Evolutionary conservation across 2,329 filamentous ascomycete genomes (phyloP).

Genomic region (Scytalidium lignicola): DNA sequence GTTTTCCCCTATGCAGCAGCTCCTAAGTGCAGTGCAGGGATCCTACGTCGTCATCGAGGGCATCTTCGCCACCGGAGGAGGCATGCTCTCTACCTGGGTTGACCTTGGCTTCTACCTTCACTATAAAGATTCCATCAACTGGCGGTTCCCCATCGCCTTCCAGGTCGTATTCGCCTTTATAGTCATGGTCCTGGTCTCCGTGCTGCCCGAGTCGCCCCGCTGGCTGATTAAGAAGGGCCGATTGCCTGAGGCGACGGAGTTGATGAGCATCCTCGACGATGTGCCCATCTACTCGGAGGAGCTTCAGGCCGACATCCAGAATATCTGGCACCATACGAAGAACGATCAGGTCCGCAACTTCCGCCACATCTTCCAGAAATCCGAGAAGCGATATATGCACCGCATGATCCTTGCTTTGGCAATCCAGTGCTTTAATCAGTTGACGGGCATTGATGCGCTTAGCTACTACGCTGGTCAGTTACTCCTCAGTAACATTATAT

Average conservation of each 20-base stretch:
- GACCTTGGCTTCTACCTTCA: conserved; percentile 50
- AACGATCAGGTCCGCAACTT: no score
- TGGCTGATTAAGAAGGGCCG: conserved; percentile 7
- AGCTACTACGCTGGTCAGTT: no score
- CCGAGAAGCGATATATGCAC: conserved; percentile 9
- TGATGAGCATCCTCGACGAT: conserved; percentile 26
- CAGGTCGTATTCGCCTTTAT: conserved; percentile 22
- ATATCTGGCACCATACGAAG: conserved; percentile 41
- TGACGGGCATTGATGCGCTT: no score
- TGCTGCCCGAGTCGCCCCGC: conserved; percentile 8
- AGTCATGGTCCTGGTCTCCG: conserved; percentile 22
- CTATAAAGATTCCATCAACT: conserved; percentile 33
- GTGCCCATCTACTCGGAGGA: conserved; percentile 39
- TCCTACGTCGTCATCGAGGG: conserved; percentile 24
- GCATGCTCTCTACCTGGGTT: conserved; percentile 54
- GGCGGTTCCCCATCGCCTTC: conserved; percentile 25
- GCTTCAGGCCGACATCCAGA: conserved; percentile 53
- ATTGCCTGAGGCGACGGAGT: conserved; percentile 24
- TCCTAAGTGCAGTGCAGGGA: not conserved
- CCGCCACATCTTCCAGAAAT: no score
- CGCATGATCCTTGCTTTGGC: conserved; percentile 20
- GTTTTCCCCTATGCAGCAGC: no score
- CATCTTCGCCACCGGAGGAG: conserved; percentile 46
- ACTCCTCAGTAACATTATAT: no score
- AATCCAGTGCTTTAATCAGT: conserved; percentile 3